These are phyloP conservation scores for Schizosaccharomyces cryophilus DNA, from an alignment of 805 yeast genomes.

Conservation along the genomic window DNA sequence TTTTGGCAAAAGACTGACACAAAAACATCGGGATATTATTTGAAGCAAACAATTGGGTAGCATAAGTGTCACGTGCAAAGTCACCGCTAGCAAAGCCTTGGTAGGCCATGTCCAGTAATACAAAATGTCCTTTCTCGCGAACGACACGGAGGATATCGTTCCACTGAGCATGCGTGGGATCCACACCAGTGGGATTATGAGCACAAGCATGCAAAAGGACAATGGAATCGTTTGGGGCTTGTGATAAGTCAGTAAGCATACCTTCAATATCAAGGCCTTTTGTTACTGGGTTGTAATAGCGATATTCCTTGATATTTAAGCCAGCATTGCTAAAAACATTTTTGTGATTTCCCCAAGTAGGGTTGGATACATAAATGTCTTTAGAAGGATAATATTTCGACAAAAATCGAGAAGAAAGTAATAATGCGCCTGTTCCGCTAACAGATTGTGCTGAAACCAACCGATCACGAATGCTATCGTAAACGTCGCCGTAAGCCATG, in stretches of 20 bases:
- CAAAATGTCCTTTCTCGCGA: conserved; percentile 39
- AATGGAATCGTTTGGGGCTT: conserved; percentile 53
- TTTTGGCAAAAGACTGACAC: conserved; percentile 91
- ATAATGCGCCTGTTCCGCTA: conserved; percentile 86
- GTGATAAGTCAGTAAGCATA: conserved; percentile 32
- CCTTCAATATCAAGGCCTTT: conserved; percentile 54
- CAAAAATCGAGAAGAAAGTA: conserved; percentile 62
- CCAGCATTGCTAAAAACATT: conserved; percentile 58
- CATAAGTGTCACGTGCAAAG: conserved; percentile 59
- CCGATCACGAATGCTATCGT: conserved; percentile 33
- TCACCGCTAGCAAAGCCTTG: conserved; percentile 93
- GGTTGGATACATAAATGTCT: conserved; percentile 48
- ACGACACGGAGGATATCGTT: conserved; percentile 35
- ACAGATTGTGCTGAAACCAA: conserved; percentile 70
- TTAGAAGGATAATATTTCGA: conserved; percentile 30
- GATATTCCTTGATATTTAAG: conserved; percentile 40
- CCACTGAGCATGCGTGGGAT: conserved; percentile 76
- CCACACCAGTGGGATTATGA: conserved; percentile 93
- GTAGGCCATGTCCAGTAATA: conserved; percentile 81
- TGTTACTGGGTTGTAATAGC: conserved; percentile 60
- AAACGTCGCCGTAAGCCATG: conserved; percentile 41
- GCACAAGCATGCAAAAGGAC: conserved; percentile 86
- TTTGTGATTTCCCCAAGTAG: conserved; percentile 96
- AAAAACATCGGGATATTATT: conserved; percentile 37
- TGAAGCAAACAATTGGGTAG: conserved; percentile 33